Percentiles rank a stretch among this genome's conserved stretches.
phyloP scores from a whole-genome alignment of 2,329 filamentous ascomycete genomes.

The Monosporascus cannonballus region DNA sequence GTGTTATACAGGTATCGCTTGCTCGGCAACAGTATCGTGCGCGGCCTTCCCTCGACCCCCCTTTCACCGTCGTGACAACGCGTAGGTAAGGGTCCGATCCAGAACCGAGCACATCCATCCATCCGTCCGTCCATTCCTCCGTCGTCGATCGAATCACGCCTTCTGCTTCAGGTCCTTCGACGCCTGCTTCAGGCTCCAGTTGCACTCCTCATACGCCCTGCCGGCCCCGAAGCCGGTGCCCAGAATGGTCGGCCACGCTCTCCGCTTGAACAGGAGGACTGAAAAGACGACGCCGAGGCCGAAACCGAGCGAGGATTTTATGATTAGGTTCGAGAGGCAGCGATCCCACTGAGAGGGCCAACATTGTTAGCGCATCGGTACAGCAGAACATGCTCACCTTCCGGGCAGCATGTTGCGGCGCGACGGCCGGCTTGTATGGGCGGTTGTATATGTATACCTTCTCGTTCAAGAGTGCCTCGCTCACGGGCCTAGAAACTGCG shows the following conservation, averaged over 20 bases:
- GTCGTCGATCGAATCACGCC: conserved; percentile 22
- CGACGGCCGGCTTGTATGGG: conserved; percentile 1
- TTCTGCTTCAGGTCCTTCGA: conserved; percentile 52
- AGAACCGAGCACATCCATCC: not conserved
- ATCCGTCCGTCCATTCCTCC: not conserved
- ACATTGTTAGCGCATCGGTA: conserved; percentile 16
- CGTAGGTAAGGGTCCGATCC: too few relatives aligned
- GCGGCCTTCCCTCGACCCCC: not conserved
- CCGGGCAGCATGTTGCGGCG: not conserved
- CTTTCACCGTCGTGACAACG: too few relatives aligned
- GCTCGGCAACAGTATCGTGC: not conserved
- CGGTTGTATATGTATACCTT: conserved; percentile 59
- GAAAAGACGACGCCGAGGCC: conserved; percentile 98
- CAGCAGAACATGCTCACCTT: not conserved
- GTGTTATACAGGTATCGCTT: conserved; percentile 1
- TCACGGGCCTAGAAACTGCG: conserved; percentile 76
- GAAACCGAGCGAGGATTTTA: conserved; percentile 92
- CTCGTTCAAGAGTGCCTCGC: conserved; percentile 96
- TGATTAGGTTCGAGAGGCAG: conserved; percentile 94
- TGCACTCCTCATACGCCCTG: conserved; percentile 97
- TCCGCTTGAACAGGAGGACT: conserved; percentile 94
- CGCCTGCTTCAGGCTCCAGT: conserved; percentile 65
- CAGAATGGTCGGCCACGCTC: conserved; percentile 95
- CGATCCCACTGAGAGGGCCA: conserved; percentile 74
- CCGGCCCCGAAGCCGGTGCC: conserved; percentile 93